phyloP scores from a whole-genome alignment of 2,329 filamentous ascomycete genomes.

The Sporothrix phasma region DNA sequence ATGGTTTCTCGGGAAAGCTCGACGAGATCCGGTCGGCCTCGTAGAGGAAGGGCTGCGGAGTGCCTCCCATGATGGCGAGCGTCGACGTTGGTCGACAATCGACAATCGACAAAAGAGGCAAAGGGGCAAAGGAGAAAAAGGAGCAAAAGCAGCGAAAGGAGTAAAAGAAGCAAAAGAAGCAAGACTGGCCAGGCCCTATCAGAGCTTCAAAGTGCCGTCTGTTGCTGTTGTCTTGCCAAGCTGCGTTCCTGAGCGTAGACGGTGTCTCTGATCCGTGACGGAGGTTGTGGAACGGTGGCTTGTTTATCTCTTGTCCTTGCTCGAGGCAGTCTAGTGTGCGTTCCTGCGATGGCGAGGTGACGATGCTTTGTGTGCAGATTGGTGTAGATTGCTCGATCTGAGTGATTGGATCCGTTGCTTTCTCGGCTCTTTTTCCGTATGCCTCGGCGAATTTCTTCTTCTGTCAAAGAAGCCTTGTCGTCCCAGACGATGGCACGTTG shows the following conservation, averaged over 20 bases:
- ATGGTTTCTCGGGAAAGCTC: constrained; percentile 46
- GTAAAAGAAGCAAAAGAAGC: too few species aligned
- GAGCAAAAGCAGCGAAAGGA: too few species aligned
- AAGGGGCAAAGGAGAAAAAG: too few species aligned
- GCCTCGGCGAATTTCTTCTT: neutral
- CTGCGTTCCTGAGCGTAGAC: neutral
- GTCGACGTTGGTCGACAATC: too few species aligned
- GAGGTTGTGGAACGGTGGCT: neutral
- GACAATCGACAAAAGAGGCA: neutral
- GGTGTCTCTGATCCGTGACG: neutral
- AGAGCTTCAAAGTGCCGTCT: too few species aligned
- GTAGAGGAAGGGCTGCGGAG: constrained; percentile 60
- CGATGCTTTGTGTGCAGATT: neutral
- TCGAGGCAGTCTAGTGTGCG: neutral
- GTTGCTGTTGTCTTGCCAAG: constrained; percentile 1
- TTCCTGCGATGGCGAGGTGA: neutral
- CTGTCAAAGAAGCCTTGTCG: neutral
- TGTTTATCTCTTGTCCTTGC: neutral
- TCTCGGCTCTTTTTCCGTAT: neutral
- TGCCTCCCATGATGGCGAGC: constrained; percentile 28
- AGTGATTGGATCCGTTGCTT: neutral
- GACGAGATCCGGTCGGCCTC: constrained; percentile 40
- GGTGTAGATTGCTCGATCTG: neutral
- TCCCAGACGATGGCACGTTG: neutral
- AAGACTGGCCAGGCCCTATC: neutral